Base-by-base conservation (phyloP, 164 flowering plant species). In the Liriodendron chinense region DNA sequence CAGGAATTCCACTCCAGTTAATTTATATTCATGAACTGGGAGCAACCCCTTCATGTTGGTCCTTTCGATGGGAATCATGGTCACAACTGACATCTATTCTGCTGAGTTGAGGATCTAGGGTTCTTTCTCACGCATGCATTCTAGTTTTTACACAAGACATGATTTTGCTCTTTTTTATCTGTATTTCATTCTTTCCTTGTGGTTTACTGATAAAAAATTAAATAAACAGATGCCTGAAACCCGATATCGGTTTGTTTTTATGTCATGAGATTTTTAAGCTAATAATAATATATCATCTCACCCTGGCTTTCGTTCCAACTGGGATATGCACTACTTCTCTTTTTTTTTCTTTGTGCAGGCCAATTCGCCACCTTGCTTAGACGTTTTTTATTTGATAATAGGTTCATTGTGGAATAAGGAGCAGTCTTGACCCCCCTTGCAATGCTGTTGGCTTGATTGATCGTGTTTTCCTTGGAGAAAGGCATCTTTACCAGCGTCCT, bases 391-490 rank as follows among this genome's bases (percentile, higher is more conserved):
- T 67, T 69, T 21, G 57, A 75, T 69, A 47, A 10, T 70, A 92
- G 94, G 94, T 92, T 50, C 77, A 87, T n/a, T 92, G 97, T 85
- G 90, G 85, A 73, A 81, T 88, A 68, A 90, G 92, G 84, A 89
- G 96, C 48, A 87, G 87, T 75, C 89, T 88, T 72, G 86, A 83
- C 69, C 97, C 96, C 78, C 88, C 97, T 74, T 93, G 97, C 78
- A 93, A 90, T 87, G 92, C 93, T 22, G 96, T 85, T 78, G 96
- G 96, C 65, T 81, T 89, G 61, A 70, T 93, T 79, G 97, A 91
- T 79, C 84, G 97, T 22, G 16, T 78, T 64, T 34, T 93, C 67
- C 88, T 93, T 68, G 96, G 97, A 69, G 81, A 85, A 79, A 75
- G 79, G 50, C 95, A 90, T 86, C 88, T 91, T 16, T 93, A 93